phyloP scores from a whole-genome alignment of 192 early-diverging fungal species.

The Coemansia sp. region DNA sequence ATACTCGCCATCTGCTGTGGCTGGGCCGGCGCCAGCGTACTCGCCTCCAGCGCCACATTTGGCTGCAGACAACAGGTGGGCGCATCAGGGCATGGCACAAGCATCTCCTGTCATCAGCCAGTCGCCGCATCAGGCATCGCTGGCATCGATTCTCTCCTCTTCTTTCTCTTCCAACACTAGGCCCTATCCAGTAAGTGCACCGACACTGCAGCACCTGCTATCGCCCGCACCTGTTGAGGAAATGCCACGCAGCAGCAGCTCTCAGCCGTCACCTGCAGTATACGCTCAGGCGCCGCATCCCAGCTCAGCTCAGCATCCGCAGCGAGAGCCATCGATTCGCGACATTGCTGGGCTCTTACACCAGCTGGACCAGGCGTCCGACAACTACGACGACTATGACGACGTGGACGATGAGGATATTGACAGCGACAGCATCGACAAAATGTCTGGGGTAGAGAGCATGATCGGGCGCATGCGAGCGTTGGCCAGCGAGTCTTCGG shows the following conservation, averaged over 20 bases:
- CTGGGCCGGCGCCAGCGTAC: slow-evolving; percentile 1
- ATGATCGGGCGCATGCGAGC: slow-evolving; percentile 41
- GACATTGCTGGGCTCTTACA: slow-evolving; percentile 41
- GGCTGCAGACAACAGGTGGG: not conserved
- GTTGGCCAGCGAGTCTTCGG: slow-evolving; percentile 30
- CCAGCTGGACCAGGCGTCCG: slow-evolving; percentile 30
- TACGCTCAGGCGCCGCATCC: not conserved
- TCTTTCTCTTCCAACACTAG: not conserved
- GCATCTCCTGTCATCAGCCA: not conserved
- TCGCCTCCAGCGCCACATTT: slow-evolving; percentile 11
- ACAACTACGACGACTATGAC: slow-evolving; percentile 13
- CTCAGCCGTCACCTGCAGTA: not conserved
- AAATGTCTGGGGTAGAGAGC: not conserved
- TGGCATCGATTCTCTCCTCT: slow-evolving; percentile 18
- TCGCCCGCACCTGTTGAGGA: slow-evolving; percentile 3
- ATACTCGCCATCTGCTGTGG: not conserved
- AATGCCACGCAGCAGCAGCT: not conserved
- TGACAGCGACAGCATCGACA: not conserved
- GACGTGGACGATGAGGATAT: not conserved
- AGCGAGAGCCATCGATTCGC: slow-evolving; percentile 9
- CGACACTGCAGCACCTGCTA: slow-evolving; percentile 16
- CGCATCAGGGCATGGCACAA: not conserved
- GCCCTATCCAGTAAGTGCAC: not conserved
- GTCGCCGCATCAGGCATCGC: slow-evolving; percentile 13
- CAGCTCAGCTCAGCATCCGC: not conserved